Base-by-base conservation (phyloP, 2,329 filamentous ascomycete genomes). In the Lasiodiplodia citricola region DNA sequence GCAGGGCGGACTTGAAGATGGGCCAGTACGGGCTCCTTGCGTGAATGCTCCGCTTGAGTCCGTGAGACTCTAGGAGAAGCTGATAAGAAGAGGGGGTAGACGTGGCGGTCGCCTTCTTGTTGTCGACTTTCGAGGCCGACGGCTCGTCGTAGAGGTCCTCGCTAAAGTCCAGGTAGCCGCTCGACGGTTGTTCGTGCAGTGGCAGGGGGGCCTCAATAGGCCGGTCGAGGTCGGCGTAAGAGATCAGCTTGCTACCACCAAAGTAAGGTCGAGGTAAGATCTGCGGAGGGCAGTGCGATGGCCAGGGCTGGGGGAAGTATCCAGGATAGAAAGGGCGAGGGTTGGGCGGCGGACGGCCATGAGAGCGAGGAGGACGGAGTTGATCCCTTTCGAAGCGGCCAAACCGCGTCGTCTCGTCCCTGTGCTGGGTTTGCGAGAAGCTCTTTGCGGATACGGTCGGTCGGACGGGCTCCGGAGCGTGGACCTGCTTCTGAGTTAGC, bases 61-160 rank as follows among this genome's bases (percentile, higher is more conserved):
- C 55, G 35, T n/a, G 8, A n/a, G 55, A 37, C 8, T 38, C 14
- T 31, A n/a, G 35, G n/a, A n/a, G 35, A 13, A 37, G 8, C 31
- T 13, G 31, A 21, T 14, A 21, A 13, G 51, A 25, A 28, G 55
- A 18, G 35, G 35, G 38, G 31, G 31, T n/a, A 21, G 54, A 6
- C 7, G 23, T 57, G 54, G 18, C 10, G 16, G 37, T 23, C 16
- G 37, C 25, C 13, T 47, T 11, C 11, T 25, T 7, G 10, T 50
- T 4, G 11, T 52, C 14, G n/a, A 6, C 41, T 13, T 47, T 50
- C 4, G 10, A 38, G 8, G 60, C 8, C 18, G 60, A 11, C n/a
- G 51, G 44, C 8, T 64, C 60, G 6, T 64, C 60, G 47, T 64
- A 64, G 18, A 64, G 60, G 47, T 38, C 31, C 23, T 64, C 60